Base-by-base conservation (phyloP, 345 rosid species). In the Chamaenerion angustifolium region DNA sequence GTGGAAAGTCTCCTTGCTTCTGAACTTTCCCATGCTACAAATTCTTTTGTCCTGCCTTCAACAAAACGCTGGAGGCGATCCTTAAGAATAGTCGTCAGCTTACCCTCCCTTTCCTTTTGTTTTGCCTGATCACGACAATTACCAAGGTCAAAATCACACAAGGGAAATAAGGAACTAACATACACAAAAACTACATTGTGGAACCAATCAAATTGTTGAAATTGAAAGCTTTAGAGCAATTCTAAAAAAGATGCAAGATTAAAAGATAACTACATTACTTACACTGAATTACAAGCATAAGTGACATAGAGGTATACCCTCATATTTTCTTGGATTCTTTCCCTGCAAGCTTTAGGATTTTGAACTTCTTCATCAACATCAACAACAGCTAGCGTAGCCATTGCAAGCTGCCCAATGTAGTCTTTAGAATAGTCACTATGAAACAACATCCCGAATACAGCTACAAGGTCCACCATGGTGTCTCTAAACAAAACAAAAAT, bases 341-440 rank as follows among this genome's bases (percentile, higher is more conserved):
- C 69, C 57, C 59, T 71, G 16, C 64, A 66, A 47, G 44, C 58
- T 57, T 82, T 88, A 43, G 52, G 48, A 43, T 79, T 86, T n/a
- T 53, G 52, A 0, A 75, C 49, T 19, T 71, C 88, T 43, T 70
- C 70, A 16, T 90, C 96, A 14, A 63, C 44, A 21, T 85, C 94
- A 31, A 73, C 37, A 19, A 80, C 45, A 11, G 85, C 65, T 58
- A 77, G 15, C 40, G 83, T 61, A 60, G 94, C 94, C 70, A 93
- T 59, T 6, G 90, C 88, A 57, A 92, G 88, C 63, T 88, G 79
- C 11, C 99, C 99, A 56, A 88, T 51, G 46, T 87, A 92, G 51
- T 92, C 98, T 63, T 92, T 96, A 67, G 88, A 92, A 53, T 43
- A 64, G 21, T 92, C 95, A 40, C 96, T 88, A 41, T 94, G 95